These are phyloP conservation scores for Licmophora abbreviata DNA, from an alignment of 108 stramenopile species.

Conservation along the genomic window DNA sequence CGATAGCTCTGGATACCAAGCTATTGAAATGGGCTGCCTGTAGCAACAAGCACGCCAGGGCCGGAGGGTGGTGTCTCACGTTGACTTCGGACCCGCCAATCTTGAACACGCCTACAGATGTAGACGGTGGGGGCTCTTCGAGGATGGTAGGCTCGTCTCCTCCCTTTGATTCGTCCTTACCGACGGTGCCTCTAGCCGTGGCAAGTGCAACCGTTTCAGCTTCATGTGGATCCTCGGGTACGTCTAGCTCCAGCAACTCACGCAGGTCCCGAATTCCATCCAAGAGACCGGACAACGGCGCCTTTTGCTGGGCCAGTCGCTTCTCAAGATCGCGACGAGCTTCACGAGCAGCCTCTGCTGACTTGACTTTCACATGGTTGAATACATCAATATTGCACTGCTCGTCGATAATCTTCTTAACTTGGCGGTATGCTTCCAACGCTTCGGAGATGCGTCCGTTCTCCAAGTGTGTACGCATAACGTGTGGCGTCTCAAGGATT, in stretches of 20 bases:
- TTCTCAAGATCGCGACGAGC: slow-evolving; percentile 69
- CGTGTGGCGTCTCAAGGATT: slow-evolving; percentile 66
- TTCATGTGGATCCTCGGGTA: slow-evolving; percentile 31
- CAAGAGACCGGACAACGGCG: slow-evolving; percentile 47
- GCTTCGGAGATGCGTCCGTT: slow-evolving; percentile 75
- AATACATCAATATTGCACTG: slow-evolving; percentile 70
- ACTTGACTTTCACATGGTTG: slow-evolving; percentile 66
- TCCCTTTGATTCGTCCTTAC: no score
- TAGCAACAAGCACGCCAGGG: slow-evolving; percentile 67
- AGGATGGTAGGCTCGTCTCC: no score
- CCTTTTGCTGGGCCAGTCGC: slow-evolving; percentile 66
- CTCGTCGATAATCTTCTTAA: slow-evolving; percentile 70
- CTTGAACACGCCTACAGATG: slow-evolving; percentile 35
- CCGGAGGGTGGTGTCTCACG: slow-evolving; percentile 68
- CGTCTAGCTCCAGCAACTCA: slow-evolving; percentile 69
- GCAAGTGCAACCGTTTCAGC: slow-evolving; percentile 24
- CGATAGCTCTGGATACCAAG: slow-evolving; percentile 51
- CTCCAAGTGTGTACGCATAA: slow-evolving; percentile 85
- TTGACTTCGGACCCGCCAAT: slow-evolving; percentile 60
- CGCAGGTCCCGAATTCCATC: slow-evolving; percentile 77
- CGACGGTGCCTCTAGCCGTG: slow-evolving; percentile 6
- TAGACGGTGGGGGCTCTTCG: no score
- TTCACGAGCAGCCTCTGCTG: slow-evolving; percentile 73
- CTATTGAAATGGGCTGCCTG: slow-evolving; percentile 72
- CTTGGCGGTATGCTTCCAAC: slow-evolving; percentile 80